Conservation (phyloP, 129 eudicot species). For the Artemisia argyi region DNA sequence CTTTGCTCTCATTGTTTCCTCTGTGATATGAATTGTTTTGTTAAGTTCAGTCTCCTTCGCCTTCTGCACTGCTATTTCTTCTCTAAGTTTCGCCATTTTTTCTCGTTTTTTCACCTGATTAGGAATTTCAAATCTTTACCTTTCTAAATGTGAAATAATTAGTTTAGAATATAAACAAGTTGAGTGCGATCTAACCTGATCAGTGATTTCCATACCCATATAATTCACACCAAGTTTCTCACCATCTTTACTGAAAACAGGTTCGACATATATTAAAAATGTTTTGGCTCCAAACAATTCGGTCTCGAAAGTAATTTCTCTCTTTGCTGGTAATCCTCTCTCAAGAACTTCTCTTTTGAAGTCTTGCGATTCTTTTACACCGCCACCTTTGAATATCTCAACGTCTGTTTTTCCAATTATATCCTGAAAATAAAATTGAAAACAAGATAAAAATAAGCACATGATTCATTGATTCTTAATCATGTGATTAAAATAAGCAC, state of each 20-base stretch:
- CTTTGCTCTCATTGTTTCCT: slow-evolving; percentile 99
- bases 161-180: background rate
- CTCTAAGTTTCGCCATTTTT: slow-evolving; percentile 86
- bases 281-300: slow-evolving; percentile 85
- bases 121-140: too few species aligned
- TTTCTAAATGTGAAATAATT: background rate
- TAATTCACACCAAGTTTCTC: slow-evolving; percentile 90
- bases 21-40: slow-evolving; percentile 96
- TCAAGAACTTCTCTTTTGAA: slow-evolving; percentile 93
- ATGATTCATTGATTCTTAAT: background rate
- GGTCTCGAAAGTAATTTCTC: slow-evolving; percentile 91
- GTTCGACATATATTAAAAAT: slow-evolving; percentile 83
- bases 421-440: slow-evolving; percentile 47
- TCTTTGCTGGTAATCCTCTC: slow-evolving; percentile 76
- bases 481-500: background rate
- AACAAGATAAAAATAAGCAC: background rate
- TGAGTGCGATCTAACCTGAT: slow-evolving; percentile 62
- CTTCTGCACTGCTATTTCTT: slow-evolving; percentile 96
- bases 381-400: slow-evolving; percentile 83
- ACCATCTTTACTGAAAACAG: slow-evolving; percentile 84
- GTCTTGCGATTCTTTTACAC: slow-evolving; percentile 94
- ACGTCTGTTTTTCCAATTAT: slow-evolving; percentile 91
- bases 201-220: slow-evolving; percentile 97
- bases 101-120: slow-evolving; percentile 91
- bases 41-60: slow-evolving; percentile 95